Base-by-base conservation (phyloP, 306 rosid genomes). In the Malus domestica region DNA sequence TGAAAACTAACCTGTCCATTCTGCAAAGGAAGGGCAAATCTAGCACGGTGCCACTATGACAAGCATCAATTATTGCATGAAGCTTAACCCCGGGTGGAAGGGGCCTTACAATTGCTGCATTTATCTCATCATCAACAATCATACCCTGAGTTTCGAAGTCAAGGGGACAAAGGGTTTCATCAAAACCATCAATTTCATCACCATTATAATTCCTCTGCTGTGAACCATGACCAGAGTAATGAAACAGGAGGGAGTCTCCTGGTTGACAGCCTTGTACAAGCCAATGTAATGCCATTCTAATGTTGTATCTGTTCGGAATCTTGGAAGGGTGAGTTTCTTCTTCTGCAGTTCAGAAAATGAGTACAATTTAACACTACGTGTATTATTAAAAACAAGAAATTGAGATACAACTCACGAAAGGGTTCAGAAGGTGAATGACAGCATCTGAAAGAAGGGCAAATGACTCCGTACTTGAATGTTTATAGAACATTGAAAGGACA, bases 201-300 rank as follows among this genome's bases (percentile, higher is more conserved):
- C 98, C 99, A 45, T 68, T 87, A 70, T 92, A 89, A 88, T 89
- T 85, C 84, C 97, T 90, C 72, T 96, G 98, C 60, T 84, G 92
- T 59, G 99, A 92, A 62, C 99, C 99, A 79, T 96, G 99, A 68
- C 99, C 99, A n/a, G 99, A 96, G 78, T 96, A 96, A 83, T 96
- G 99, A 77, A 96, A 96, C 76, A 96, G 80, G 65, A 96, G 87
- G 19, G 99, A 96, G 81, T 96, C 99, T n/a, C 99, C 99, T 4
- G 96, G 80, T 78, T 88, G 96, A 80, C 96, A 89, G 73, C 99
- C 97, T 85, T 96, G 97, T 29, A 87, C 89, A 45, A 96, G 97
- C 99, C 99, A 96, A 90, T 71, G 89, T 86, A 96, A 83, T 25
- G 99, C 99, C 99, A 96, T 96, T 83, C 98, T 83, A n/a, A 96